Base-by-base conservation (phyloP, 176 grass and related monocot genomes). In the Oryza australiensis region DNA sequence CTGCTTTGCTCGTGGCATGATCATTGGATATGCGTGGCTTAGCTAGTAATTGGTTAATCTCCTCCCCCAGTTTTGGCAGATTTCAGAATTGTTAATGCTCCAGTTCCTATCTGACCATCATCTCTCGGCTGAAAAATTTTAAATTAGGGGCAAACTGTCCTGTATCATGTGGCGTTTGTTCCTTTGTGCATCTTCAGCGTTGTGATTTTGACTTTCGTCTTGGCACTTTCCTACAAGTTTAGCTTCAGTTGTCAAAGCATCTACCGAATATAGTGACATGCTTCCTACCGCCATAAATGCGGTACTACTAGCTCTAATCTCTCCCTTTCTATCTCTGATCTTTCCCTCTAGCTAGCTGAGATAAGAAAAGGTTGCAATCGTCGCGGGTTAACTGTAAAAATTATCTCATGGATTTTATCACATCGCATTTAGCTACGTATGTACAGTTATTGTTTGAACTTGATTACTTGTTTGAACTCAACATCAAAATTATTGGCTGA, bases 211-310 rank as follows among this genome's bases (percentile, higher is more conserved):
- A 91, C 89, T 65, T 64, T 16, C 53, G 45, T 55, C 1, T 84
- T 77, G 83, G 83, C 64, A 34, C 62, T 70, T 43, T 72, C 76
- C 42, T 16, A 23, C 22, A 51, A 35, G 59, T 86, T 86, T 85
- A 68, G 77, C 37, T 77, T 46, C 22, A 73, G 77, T 76, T 89
- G 80, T 89, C 76, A 80, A 89, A 84, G 53, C 85, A 81, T 84
- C 72, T 22, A 90, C 83, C 60, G 57, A 83, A 76, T 80, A 89
- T 48, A 73, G 83, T 48, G 86, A 94, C 92, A 91, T 86, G 65
- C 64, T 65, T 89, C 83, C 86, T 73, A 86, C 80, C 60, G 5
- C 46, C 89, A 86, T 86, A 91, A 86, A 86, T 86, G 84, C 41
- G 6, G 6, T 28, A 40, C 38, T 28, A 40, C 38, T 9, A 43